Conservation (phyloP, 1,284 basidiomycete genomes). For the Athelia psychrophila region DNA sequence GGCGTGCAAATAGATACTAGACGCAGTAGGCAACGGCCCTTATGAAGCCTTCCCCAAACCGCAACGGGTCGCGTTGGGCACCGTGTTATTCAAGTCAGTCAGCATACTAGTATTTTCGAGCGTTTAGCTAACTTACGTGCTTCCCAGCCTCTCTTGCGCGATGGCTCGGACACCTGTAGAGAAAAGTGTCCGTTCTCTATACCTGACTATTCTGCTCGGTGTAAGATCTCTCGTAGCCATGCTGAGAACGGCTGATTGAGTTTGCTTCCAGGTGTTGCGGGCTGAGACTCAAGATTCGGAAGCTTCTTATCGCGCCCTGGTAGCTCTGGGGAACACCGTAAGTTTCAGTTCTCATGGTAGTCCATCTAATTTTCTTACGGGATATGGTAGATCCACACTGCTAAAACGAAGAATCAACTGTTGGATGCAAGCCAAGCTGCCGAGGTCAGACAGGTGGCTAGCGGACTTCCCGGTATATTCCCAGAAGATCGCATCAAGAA, state of each 20-base stretch:
- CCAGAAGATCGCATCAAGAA: slow-evolving; percentile 55
- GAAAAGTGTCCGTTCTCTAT: slow-evolving; percentile 27
- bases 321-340: slow-evolving; percentile 89
- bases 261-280: slow-evolving; percentile 49
- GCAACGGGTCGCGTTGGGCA: slow-evolving; percentile 73
- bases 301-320: slow-evolving; percentile 79
- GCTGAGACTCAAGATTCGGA: slow-evolving; percentile 78
- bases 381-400: slow-evolving; percentile 42
- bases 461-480: slow-evolving; percentile 41
- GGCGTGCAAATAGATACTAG: slow-evolving; percentile 46
- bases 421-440: slow-evolving; percentile 36
- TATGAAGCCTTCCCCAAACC: slow-evolving; percentile 62
- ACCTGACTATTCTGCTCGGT: slow-evolving; percentile 43
- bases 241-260: slow-evolving; percentile 10
- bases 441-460: slow-evolving; percentile 39
- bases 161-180: slow-evolving; percentile 41
- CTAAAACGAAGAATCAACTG: slow-evolving; percentile 33
- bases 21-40: slow-evolving; percentile 44
- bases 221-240: slow-evolving; percentile 28
- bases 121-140: slow-evolving; percentile 5
- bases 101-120: slow-evolving; percentile 1
- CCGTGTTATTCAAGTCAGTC: slow-evolving; percentile 79
- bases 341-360: slow-evolving; percentile 22
- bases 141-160: slow-evolving; percentile 59
- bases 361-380: neutral